Conservation (phyloP, 163 green algal genomes). For the Scenedesmus sp. region DNA sequence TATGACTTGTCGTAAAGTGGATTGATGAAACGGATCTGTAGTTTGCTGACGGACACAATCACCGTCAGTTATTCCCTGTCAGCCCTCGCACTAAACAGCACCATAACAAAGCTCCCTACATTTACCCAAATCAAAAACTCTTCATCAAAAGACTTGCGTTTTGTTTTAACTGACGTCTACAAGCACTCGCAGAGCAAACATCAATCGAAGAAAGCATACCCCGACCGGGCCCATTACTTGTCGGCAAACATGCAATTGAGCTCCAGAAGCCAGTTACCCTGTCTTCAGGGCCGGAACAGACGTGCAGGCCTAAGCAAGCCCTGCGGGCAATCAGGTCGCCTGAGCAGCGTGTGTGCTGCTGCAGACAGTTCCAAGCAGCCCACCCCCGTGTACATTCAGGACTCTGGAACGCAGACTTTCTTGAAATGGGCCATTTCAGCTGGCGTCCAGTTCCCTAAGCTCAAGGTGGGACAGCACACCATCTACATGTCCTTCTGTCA, state of each 20-base stretch:
- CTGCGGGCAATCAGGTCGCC: background rate
- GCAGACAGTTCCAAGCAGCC: slow-evolving; percentile 7
- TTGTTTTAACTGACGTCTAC: background rate
- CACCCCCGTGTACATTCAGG: slow-evolving; percentile 46
- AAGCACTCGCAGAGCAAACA: background rate
- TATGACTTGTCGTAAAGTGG: background rate
- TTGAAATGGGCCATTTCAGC: slow-evolving; percentile 47
- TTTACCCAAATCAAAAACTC: background rate
- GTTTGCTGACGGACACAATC: background rate
- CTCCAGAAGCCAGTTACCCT: background rate
- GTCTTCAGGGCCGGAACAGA: background rate
- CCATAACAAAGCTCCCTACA: background rate
- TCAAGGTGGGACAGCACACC: background rate
- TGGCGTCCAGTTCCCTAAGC: slow-evolving; percentile 42
- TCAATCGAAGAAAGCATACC: background rate
- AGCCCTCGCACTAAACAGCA: background rate
- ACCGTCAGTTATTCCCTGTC: slow-evolving; percentile 16
- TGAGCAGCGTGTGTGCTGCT: background rate
- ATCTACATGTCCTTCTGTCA: background rate
- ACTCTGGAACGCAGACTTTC: slow-evolving; percentile 32
- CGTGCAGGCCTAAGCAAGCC: background rate
- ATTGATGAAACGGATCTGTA: no score
- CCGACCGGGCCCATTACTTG: background rate
- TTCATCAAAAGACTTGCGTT: background rate
- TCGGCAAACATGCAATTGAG: slow-evolving; percentile 8